phyloP scores from a whole-genome alignment of 768 basidiomycete species.

The Scleroderma bovista region DNA sequence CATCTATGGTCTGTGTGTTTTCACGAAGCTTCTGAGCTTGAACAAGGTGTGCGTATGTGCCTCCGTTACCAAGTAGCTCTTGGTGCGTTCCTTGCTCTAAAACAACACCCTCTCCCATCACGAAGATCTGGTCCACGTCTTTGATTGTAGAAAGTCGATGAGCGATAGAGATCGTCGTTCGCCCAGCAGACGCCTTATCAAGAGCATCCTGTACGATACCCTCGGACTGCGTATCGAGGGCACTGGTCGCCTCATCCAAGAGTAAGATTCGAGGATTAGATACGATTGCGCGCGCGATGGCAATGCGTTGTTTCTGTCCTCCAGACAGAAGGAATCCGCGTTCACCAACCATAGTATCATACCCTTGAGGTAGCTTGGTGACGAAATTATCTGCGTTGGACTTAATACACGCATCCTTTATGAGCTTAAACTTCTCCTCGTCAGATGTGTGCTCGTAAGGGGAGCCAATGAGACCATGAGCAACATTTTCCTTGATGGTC shows the following conservation, averaged over 20 bases:
- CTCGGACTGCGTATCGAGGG: constrained; percentile 81
- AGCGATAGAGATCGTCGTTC: constrained; percentile 78
- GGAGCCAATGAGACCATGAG: constrained; percentile 79
- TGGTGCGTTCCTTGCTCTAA: constrained; percentile 78
- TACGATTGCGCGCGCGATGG: constrained; percentile 86
- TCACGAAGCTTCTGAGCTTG: constrained; percentile 76
- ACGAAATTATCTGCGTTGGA: constrained; percentile 89
- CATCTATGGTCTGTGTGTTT: constrained; percentile 27
- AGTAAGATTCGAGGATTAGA: constrained; percentile 82
- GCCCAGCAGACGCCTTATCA: constrained; percentile 76
- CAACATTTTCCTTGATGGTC: constrained; percentile 76
- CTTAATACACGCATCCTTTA: constrained; percentile 84
- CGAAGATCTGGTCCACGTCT: constrained; percentile 77
- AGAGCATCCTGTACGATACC: constrained; percentile 88
- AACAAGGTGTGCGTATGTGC: constrained; percentile 73
- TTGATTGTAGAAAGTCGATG: constrained; percentile 82
- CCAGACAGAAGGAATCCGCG: constrained; percentile 81
- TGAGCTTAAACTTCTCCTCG: constrained; percentile 68
- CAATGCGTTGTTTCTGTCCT: constrained; percentile 84
- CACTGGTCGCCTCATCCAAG: constrained; percentile 86
- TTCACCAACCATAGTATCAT: constrained; percentile 86
- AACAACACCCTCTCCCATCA: constrained; percentile 84
- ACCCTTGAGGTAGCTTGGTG: constrained; percentile 70
- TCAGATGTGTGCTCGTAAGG: constrained; percentile 57
- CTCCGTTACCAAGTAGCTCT: constrained; percentile 49